These are phyloP conservation scores for Cicer bijugum DNA, from an alignment of 306 rosid genomes.

Conservation along the genomic window DNA sequence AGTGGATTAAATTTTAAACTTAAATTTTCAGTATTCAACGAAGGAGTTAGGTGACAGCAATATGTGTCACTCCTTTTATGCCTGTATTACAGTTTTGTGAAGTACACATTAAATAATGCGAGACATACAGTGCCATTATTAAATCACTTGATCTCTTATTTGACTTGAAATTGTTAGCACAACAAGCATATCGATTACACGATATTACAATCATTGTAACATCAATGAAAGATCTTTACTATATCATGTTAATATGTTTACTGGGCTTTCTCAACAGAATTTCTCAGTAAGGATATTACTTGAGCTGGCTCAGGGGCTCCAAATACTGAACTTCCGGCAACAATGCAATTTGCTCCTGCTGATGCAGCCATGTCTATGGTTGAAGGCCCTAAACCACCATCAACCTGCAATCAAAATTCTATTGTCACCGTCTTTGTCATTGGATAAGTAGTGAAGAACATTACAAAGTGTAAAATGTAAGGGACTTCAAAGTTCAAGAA, in stretches of 20 bases:
- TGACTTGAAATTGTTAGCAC: constrained; percentile 22
- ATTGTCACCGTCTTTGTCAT: background rate
- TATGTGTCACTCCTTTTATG: background rate
- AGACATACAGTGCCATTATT: constrained; percentile 6
- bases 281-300: constrained; percentile 76
- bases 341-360: constrained; percentile 94
- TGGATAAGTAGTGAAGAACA: constrained; percentile 16
- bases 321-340: constrained; percentile 96
- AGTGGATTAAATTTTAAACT: constrained; percentile 11
- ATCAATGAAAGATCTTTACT: constrained; percentile 20
- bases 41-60: constrained; percentile 20
- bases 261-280: constrained; percentile 67
- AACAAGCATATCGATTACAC: background rate
- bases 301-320: constrained; percentile 85
- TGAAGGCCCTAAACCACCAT: constrained; percentile 97
- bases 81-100: constrained; percentile 22
- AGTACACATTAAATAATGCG: constrained; percentile 13
- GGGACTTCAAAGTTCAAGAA: constrained; percentile 15
- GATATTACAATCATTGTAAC: constrained; percentile 12
- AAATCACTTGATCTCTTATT: constrained; percentile 44
- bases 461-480: constrained; percentile 20
- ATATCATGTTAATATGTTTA: constrained; percentile 49
- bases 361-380: constrained; percentile 77
- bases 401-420: constrained; percentile 68
- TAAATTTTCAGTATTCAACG: background rate